A percentile compares a stretch with the other conserved stretches of the same genome.
These are phyloP conservation scores for Borovskyia barvae DNA, from an alignment of 208 protist species.

Conservation along the genomic window DNA sequence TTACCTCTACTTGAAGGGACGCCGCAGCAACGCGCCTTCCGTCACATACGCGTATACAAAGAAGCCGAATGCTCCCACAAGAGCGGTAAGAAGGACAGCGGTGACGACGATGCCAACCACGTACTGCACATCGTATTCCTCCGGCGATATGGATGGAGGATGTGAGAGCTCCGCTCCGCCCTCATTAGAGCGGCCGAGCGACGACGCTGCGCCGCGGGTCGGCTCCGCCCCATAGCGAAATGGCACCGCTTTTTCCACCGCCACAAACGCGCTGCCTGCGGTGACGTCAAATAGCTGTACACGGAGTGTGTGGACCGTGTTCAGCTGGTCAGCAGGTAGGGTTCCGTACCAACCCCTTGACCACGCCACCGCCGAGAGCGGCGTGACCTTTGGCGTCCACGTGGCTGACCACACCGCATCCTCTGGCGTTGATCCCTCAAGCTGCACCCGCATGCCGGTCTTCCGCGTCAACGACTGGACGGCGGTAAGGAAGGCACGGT, in stretches of 20 bases:
- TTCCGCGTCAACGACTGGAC: constrained; percentile 1
- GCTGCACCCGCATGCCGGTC: constrained; percentile 8
- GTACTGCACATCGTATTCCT: constrained; percentile 6
- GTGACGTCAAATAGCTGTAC: constrained; percentile 9
- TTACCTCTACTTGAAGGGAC: constrained; percentile 2
- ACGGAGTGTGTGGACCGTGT: constrained; percentile 11
- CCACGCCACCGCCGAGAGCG: constrained; percentile 16
- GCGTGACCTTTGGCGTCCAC: constrained; percentile 3
- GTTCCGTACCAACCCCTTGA: constrained; percentile 8
- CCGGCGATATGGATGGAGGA: too few species aligned
- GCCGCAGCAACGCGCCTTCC: not conserved
- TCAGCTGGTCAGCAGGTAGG: constrained; percentile 2
- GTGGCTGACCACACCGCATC: constrained; percentile 7
- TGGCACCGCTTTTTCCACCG: not conserved
- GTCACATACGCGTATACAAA: not conserved
- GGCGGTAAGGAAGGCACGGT: constrained; percentile 8
- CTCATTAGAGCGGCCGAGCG: not conserved
- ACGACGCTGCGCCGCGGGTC: not conserved
- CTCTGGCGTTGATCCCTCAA: constrained; percentile 4
- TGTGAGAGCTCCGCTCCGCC: too few species aligned
- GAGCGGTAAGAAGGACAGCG: constrained; percentile 4
- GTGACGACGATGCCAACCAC: constrained; percentile 6
- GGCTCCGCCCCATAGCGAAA: constrained; percentile 11
- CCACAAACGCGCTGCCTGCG: constrained; percentile 8
- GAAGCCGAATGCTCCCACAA: constrained; percentile 3